Evolutionary conservation across 352 stramenopile genomes (phyloP).

Genomic region (Phytopythium aichiense): DNA sequence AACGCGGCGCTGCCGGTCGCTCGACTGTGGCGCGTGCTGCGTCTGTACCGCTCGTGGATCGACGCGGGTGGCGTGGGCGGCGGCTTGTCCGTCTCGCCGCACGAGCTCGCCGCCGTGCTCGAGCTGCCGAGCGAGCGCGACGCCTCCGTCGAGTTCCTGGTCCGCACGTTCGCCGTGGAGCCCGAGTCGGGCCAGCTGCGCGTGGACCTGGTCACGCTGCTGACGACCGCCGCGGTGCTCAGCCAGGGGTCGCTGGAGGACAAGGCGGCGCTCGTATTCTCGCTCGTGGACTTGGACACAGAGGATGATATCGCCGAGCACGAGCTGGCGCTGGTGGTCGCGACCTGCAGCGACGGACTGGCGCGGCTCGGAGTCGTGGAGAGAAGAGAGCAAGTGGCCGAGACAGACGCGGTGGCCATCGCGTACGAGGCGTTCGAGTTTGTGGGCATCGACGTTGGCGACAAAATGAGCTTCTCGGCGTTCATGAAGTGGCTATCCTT

Average conservation of each 20-base stretch:
- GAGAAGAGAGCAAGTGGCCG: slow-evolving; percentile 10
- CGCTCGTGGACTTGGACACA: slow-evolving; percentile 63
- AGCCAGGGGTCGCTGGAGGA: slow-evolving; percentile 43
- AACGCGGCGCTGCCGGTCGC: slow-evolving; percentile 38
- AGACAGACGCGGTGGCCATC: slow-evolving; percentile 50
- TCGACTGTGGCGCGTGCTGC: slow-evolving; percentile 51
- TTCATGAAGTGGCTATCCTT: slow-evolving; percentile 71
- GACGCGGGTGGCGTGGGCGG: slow-evolving; percentile 45
- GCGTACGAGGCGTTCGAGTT: slow-evolving; percentile 70
- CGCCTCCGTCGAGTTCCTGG: slow-evolving; percentile 43
- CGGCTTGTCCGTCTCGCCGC: slow-evolving; percentile 50
- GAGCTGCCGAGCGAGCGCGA: slow-evolving; percentile 33
- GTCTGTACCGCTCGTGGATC: slow-evolving; percentile 55
- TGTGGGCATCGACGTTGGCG: slow-evolving; percentile 47
- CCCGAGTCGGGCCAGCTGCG: slow-evolving; percentile 5
- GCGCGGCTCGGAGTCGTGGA: slow-evolving; percentile 24
- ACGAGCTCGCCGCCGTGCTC: slow-evolving; percentile 61
- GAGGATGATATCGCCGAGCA: slow-evolving; percentile 75
- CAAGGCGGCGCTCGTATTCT: slow-evolving; percentile 58
- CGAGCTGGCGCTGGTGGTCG: slow-evolving; percentile 65
- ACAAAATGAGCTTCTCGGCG: slow-evolving; percentile 62
- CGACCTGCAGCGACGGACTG: slow-evolving; percentile 42
- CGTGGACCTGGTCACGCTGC: slow-evolving; percentile 57
- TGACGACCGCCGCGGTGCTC: slow-evolving; percentile 37
- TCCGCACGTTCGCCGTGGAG: slow-evolving; percentile 29